Evolutionary conservation across 176 grass and related monocot genomes (phyloP).

Genomic region (Oryza nivara): DNA sequence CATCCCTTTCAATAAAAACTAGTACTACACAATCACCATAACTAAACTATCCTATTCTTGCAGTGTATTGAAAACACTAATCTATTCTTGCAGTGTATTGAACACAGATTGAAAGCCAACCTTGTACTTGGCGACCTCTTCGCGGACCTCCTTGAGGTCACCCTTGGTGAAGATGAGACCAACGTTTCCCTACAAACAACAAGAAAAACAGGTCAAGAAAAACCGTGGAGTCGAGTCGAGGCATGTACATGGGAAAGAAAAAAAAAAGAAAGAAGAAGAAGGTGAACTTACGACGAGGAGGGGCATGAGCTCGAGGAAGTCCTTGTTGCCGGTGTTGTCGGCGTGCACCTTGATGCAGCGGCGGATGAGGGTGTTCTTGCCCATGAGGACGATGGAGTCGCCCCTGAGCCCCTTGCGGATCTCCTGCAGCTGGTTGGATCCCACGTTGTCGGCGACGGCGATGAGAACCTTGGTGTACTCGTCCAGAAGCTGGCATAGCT

Average conservation of each 20-base stretch:
- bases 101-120: neutral
- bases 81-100: too few relatives aligned
- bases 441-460: constrained; percentile 82
- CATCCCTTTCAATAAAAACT: neutral
- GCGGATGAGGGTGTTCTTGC: constrained; percentile 86
- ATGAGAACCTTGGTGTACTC: constrained; percentile 88
- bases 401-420: constrained; percentile 72
- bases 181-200: constrained; percentile 66
- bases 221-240: neutral
- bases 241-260: neutral
- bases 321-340: constrained; percentile 58
- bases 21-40: neutral
- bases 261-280: too few relatives aligned
- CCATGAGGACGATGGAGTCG: constrained; percentile 84
- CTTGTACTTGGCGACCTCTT: constrained; percentile 89
- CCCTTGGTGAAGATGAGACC: constrained; percentile 94
- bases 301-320: constrained; percentile 54
- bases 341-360: constrained; percentile 76
- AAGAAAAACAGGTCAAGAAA: neutral
- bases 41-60: neutral
- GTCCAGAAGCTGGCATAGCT: constrained; percentile 72
- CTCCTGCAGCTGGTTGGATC: constrained; percentile 84
- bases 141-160: constrained; percentile 86
- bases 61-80: neutral
- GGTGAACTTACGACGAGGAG: constrained; percentile 56